These are phyloP conservation scores for Yarrowia galli DNA, from an alignment of 1,139 yeast species.

Conservation along the genomic window DNA sequence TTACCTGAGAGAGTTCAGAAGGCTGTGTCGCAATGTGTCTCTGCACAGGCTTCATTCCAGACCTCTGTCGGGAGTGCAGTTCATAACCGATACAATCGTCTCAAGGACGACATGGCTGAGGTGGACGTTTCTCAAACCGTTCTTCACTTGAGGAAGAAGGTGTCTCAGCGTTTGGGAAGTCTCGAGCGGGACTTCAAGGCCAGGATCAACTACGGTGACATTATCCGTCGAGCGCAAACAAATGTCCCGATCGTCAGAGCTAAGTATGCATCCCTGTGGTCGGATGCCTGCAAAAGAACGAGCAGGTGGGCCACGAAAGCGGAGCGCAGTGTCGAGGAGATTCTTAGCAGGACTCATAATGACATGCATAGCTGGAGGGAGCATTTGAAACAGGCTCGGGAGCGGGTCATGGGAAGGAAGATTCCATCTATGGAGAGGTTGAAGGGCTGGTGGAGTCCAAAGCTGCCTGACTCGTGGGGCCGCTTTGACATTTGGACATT, in stretches of 20 bases:
- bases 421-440: not conserved
- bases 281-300: not conserved
- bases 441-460: not conserved
- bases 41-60: slow-evolving; percentile 30
- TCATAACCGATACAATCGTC: not conserved
- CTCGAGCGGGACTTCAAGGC: not conserved
- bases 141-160: not conserved
- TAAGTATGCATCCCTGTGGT: not conserved
- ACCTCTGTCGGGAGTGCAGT: not conserved
- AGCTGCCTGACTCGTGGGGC: not conserved
- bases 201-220: slow-evolving; percentile 1
- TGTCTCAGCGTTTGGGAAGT: not conserved
- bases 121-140: not conserved
- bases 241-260: not conserved
- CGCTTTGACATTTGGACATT: not conserved
- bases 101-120: not conserved
- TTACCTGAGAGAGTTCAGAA: slow-evolving; percentile 6
- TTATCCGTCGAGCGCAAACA: not conserved
- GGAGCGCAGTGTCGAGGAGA: not conserved
- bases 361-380: slow-evolving; percentile 3
- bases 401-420: not conserved
- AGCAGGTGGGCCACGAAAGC: not conserved
- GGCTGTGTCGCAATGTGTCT: slow-evolving; percentile 8
- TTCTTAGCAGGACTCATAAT: not conserved
- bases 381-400: slow-evolving; percentile 1